phyloP scores from a whole-genome alignment of 2,329 filamentous ascomycete genomes.

The Aspergillus spinulosporus region DNA sequence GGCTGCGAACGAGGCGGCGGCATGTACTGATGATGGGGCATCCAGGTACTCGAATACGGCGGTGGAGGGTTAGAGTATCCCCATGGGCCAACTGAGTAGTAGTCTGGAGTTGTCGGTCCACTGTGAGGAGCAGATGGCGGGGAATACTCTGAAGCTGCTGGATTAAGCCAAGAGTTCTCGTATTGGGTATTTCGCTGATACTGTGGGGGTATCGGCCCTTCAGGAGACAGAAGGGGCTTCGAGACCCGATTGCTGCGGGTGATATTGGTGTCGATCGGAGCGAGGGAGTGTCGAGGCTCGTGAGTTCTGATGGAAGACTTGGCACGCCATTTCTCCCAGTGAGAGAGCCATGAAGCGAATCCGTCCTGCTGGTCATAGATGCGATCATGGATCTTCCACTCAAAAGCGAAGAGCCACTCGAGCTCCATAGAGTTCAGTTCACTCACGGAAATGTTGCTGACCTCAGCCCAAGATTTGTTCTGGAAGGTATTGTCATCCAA shows the following conservation, averaged over 20 bases:
- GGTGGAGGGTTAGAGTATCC: conserved; percentile 44
- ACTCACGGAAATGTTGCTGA: conserved; percentile 80
- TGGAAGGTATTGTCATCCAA: conserved; percentile 97
- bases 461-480: conserved; percentile 94
- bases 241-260: conserved; percentile 53
- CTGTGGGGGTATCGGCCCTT: conserved; percentile 52
- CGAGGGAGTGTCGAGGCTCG: conserved; percentile 53
- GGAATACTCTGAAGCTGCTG: conserved; percentile 52
- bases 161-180: conserved; percentile 55
- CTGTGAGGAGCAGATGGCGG: conserved; percentile 52
- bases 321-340: conserved; percentile 65
- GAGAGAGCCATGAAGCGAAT: conserved; percentile 63
- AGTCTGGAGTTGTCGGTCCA: conserved; percentile 50
- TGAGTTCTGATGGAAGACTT: conserved; percentile 50
- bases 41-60: conserved; percentile 44
- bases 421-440: conserved; percentile 85
- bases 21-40: conserved; percentile 38
- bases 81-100: conserved; percentile 48
- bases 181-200: conserved; percentile 48
- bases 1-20: conserved; percentile 45
- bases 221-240: conserved; percentile 52
- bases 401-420: conserved; percentile 81
- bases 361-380: conserved; percentile 71
- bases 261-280: conserved; percentile 66
- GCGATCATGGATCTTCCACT: conserved; percentile 84